Evolutionary conservation across 2,329 filamentous ascomycete species (phyloP), one percentile per base, ranked within the genome.

Genomic region (Claviceps paspali): DNA sequence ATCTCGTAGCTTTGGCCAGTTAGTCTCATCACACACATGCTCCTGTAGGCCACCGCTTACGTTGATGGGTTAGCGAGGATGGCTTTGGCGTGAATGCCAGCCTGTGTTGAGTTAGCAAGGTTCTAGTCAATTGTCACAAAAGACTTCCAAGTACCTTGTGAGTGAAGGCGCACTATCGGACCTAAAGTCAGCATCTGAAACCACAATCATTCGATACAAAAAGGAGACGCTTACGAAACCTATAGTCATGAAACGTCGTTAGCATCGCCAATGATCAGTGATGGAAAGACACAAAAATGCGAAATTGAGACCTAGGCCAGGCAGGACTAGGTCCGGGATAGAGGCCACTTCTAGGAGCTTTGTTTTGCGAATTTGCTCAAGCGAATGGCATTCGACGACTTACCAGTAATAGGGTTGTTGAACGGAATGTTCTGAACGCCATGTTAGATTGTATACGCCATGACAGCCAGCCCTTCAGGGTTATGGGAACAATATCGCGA

Each of bases 1-100:
- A 92, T 92, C 62, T 91, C 83, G 62, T 92, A 92, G 30, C 84
- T 91, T 38, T 3, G 48, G 43, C 31, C 7, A 24, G 34, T 36
- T 29, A 36, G 34, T 21, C 7, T 29, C 10, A 12, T 17, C 10
- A 6, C 7, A 18, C 6, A 4, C 7, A 12, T 2, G 9, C 23
- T n/a, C n/a, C n/a, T n/a, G 19, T 36, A 14, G 4, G 23, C 18
- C 11, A 22, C 34, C 7, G 7, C 34, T 36, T 18, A 36, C 34
- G 34, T 36, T 24, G 33, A 35, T 5, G 33, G 33, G 4, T 35
- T 35, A 17, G 33, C 33, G 10, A 44, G 30, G 40, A 45, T 23
- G 39, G 47, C 47, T 41, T 58, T 57, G 44, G 52, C 49, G 30
- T 58, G 55, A 22, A 59, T 57, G 23, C 55, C 56, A 3, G 54